phyloP scores from a whole-genome alignment of 768 basidiomycete species.

The Collybiopsis luxurians region DNA sequence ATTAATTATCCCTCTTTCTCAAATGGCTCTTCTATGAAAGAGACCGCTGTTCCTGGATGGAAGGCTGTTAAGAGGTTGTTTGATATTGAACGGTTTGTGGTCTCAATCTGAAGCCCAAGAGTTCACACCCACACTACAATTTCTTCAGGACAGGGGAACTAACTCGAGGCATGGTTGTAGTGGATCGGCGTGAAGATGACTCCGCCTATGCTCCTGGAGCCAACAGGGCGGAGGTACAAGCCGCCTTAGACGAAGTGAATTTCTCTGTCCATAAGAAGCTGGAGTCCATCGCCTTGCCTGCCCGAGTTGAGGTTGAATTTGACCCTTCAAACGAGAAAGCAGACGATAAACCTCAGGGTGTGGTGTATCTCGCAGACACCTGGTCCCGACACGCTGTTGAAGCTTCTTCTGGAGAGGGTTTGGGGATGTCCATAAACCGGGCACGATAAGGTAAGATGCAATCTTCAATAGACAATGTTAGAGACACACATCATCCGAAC shows the following conservation, averaged over 20 bases:
- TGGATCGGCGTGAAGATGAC: conserved; percentile 69
- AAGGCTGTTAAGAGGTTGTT: conserved; percentile 47
- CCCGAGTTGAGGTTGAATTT: conserved; percentile 48
- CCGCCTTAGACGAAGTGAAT: conserved; percentile 39
- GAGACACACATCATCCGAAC: no score
- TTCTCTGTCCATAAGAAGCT: conserved; percentile 22
- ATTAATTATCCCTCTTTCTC: conserved; percentile 60
- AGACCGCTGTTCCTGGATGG: conserved; percentile 53
- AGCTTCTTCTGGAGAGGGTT: conserved; percentile 48
- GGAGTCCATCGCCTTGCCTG: conserved; percentile 55
- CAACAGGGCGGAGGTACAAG: conserved; percentile 64
- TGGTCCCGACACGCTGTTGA: conserved; percentile 51
- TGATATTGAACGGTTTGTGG: conserved; percentile 62
- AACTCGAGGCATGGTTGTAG: conserved; percentile 85
- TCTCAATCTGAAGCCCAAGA: not conserved
- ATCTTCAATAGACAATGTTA: no score
- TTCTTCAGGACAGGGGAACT: conserved; percentile 63
- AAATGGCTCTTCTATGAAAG: conserved; percentile 19
- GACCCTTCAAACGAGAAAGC: conserved; percentile 10
- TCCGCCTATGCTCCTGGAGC: conserved; percentile 63
- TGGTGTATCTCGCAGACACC: conserved; percentile 59
- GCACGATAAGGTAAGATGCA: not conserved
- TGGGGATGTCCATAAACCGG: conserved; percentile 37
- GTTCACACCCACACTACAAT: not conserved
- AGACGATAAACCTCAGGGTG: conserved; percentile 29